Evolutionary conservation across 2,329 filamentous ascomycete species (phyloP).

Genomic region (Corynespora cassiicola): DNA sequence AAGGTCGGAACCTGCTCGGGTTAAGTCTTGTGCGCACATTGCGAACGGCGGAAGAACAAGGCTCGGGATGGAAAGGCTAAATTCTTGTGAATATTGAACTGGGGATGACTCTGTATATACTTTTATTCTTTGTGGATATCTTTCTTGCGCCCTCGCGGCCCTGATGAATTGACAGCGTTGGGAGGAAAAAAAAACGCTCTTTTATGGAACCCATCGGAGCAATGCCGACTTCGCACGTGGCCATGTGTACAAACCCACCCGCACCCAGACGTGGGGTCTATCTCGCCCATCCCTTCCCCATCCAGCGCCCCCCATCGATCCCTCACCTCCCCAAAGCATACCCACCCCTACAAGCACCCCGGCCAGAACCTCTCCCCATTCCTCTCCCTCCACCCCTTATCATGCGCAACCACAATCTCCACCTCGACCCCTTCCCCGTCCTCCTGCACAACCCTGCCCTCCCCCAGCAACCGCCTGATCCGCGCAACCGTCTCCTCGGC

Average conservation of each 20-base stretch:
- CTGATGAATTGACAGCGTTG: no score
- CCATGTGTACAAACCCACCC: no score
- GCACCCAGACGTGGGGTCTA: no score
- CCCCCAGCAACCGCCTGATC: constrained; percentile 45
- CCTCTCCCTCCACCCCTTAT: constrained; percentile 54
- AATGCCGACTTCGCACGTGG: no score
- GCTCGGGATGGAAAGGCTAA: not conserved
- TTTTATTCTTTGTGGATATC: no score
- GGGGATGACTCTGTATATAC: constrained; percentile 5
- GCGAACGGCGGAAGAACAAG: not conserved
- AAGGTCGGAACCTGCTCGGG: constrained; percentile 33
- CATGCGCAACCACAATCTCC: constrained; percentile 60
- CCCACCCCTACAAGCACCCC: constrained; percentile 15
- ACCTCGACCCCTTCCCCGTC: constrained; percentile 36
- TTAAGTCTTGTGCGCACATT: constrained; percentile 7
- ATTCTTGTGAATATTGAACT: not conserved
- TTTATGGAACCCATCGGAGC: no score
- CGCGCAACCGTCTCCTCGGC: constrained; percentile 52
- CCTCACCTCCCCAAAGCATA: no score
- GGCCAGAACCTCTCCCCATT: constrained; percentile 43
- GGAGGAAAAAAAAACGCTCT: no score
- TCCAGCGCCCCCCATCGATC: constrained; percentile 11
- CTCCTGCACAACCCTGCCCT: constrained; percentile 25
- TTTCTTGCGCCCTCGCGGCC: no score
- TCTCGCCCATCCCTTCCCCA: constrained; percentile 17